Evolutionary conservation across 164 flowering plant genomes (phyloP).

Genomic region (Cinnamomum chago): DNA sequence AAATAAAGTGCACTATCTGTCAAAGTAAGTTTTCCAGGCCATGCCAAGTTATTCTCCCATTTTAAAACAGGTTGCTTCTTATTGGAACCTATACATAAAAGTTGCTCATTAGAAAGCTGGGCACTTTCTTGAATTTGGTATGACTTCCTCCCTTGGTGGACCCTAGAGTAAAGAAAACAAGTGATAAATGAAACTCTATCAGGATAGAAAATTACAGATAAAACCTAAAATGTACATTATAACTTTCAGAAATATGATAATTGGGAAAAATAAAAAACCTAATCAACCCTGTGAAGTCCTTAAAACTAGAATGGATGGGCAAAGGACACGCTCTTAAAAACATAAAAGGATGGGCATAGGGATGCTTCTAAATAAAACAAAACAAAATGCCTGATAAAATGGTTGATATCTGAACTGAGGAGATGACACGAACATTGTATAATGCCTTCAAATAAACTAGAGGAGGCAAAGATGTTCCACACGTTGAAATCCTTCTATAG

Average conservation of each 20-base stretch:
- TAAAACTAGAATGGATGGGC: not conserved
- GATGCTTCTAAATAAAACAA: too few relatives aligned
- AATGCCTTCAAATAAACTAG: not conserved
- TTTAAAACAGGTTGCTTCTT: slow-evolving; percentile 78
- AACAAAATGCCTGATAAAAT: too few relatives aligned
- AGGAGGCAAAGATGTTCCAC: not conserved
- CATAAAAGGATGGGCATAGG: too few relatives aligned
- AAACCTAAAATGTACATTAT: too few relatives aligned
- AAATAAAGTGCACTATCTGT: slow-evolving; percentile 87
- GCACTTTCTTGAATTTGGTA: slow-evolving; percentile 45
- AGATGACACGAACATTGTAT: not conserved
- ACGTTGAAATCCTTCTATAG: not conserved
- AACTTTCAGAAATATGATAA: too few relatives aligned
- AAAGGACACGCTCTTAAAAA: not conserved
- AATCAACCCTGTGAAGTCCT: not conserved
- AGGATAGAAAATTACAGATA: not conserved
- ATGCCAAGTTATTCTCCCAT: slow-evolving; percentile 90
- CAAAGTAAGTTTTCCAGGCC: slow-evolving; percentile 92
- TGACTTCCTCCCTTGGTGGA: slow-evolving; percentile 68
- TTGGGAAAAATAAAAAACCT: not conserved
- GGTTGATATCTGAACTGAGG: not conserved
- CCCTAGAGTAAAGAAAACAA: slow-evolving; percentile 41
- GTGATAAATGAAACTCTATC: not conserved
- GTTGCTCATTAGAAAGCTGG: slow-evolving; percentile 37
- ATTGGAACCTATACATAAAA: slow-evolving; percentile 77